Base-by-base conservation (phyloP, 306 rosid genomes). In the Hylodesmum podocarpum region DNA sequence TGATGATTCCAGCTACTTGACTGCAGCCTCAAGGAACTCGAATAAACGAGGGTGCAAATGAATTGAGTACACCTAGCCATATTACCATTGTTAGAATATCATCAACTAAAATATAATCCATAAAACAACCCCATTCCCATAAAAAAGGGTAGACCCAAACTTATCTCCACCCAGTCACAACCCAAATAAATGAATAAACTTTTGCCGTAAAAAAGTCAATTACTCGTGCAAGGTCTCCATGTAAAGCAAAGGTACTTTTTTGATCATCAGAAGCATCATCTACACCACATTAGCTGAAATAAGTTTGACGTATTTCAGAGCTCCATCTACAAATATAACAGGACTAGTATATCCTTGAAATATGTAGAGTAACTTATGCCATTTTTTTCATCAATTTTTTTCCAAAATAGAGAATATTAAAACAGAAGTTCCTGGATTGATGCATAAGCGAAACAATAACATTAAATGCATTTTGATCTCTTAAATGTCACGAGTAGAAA, bases 191-290 rank as follows among this genome's bases (percentile, higher is more conserved):
- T 8, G 18, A 33, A 29, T 15, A 22, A 27, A 13, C 8, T 8
- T 15, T 19, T 11, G 34, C 39, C 27, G 37, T 41, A 8, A 67
- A 67, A 31, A 63, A 16, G 28, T 63, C 13, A 9, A 36, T 57
- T 93, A 96, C 99, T 84, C 98, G 88, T 29, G 98, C 98, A 75
- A 93, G 97, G 86, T 96, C 99, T 64, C 99, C 99, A 66, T 93
- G 94, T 79, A 96, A 82, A n/a, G 98, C 99, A 88, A 96, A 96
- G 57, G 93, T 93, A 82, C 99, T 93, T 79, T 96, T 98, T 36
- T 97, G 92, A 72, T 93, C 92, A 87, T 96, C 99, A 21, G 87
- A 63, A 82, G 97, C 98, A 34, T 93, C 98, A 82, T 96, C 99
- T 81, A 77, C 70, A 84, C 99, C 93, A 73, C 94, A 91, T n/a